Conservation (phyloP, 495 filamentous ascomycete genomes). For the Aspergillus diversus region DNA sequence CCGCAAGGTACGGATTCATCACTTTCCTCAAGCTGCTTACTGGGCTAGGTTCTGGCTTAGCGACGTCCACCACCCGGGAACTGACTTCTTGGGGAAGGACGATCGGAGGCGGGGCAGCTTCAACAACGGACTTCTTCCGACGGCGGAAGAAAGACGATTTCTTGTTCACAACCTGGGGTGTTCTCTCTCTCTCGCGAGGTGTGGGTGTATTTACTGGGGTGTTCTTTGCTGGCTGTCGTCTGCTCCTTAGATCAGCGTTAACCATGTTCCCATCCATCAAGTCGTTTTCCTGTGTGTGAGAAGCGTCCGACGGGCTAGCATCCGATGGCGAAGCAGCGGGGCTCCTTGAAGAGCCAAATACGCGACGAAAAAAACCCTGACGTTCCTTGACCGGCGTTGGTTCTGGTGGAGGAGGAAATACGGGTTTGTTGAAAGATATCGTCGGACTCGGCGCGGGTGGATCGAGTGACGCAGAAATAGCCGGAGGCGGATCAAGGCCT, state of each 20-base stretch:
- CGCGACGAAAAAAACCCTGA: constrained; percentile 88
- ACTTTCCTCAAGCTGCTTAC: constrained; percentile 83
- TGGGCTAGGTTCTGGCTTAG: constrained; percentile 65
- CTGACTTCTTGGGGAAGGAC: constrained; percentile 43
- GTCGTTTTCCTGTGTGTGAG: constrained; percentile 36
- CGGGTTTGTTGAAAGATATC: constrained; percentile 55
- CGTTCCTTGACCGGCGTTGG: constrained; percentile 60
- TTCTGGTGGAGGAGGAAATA: constrained; percentile 38
- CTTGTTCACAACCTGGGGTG: constrained; percentile 72
- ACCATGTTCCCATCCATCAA: constrained; percentile 28
- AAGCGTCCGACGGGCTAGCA: constrained; percentile 19
- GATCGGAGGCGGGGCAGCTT: constrained; percentile 54
- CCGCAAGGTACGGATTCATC: constrained; percentile 82
- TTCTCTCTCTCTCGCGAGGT: constrained; percentile 46
- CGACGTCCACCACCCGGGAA: constrained; percentile 33
- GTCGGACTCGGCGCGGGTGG: constrained; percentile 56
- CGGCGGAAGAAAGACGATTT: constrained; percentile 94
- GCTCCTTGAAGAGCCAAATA: constrained; percentile 72
- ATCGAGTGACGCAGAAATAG: constrained; percentile 39
- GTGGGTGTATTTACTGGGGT: constrained; percentile 32
- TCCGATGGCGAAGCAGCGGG: constrained; percentile 30
- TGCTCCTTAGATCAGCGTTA: constrained; percentile 26
- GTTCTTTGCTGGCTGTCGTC: constrained; percentile 32
- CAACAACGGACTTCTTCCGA: constrained; percentile 82
- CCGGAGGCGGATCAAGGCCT: constrained; percentile 37